A percentile compares a stretch with the other conserved stretches of the same genome.
These are phyloP conservation scores for Urochloa ruziziensis DNA, from an alignment of 176 grass and related monocot species.

Conservation along the genomic window DNA sequence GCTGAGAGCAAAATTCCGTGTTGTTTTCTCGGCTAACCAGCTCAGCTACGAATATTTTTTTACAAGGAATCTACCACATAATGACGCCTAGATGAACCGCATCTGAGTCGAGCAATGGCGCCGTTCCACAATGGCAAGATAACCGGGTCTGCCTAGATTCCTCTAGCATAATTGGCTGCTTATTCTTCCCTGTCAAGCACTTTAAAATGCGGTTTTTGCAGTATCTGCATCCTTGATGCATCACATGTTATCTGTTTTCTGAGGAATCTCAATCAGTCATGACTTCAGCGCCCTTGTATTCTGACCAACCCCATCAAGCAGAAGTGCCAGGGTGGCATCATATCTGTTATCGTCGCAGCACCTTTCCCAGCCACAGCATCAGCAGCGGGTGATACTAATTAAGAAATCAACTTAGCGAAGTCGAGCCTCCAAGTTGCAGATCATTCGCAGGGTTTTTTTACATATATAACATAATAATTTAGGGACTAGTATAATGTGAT, in stretches of 20 bases:
- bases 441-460: background rate
- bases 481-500: background rate
- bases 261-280: constrained; percentile 23
- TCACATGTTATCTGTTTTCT: background rate
- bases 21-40: background rate
- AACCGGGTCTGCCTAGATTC: background rate
- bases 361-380: background rate
- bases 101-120: background rate
- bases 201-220: background rate
- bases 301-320: background rate
- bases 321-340: background rate
- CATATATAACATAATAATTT: background rate
- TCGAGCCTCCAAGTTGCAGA: constrained; percentile 33
- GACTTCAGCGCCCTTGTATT: background rate
- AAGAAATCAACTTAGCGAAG: background rate
- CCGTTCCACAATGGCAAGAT: background rate
- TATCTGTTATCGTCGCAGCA: background rate
- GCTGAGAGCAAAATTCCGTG: background rate
- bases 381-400: background rate
- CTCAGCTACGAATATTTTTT: background rate
- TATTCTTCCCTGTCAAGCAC: background rate
- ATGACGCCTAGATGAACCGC: background rate
- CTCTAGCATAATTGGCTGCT: background rate
- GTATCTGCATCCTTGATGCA: background rate
- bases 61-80: background rate